phyloP scores from a whole-genome alignment of 441 rosid species.

The Syzygium malaccense region DNA sequence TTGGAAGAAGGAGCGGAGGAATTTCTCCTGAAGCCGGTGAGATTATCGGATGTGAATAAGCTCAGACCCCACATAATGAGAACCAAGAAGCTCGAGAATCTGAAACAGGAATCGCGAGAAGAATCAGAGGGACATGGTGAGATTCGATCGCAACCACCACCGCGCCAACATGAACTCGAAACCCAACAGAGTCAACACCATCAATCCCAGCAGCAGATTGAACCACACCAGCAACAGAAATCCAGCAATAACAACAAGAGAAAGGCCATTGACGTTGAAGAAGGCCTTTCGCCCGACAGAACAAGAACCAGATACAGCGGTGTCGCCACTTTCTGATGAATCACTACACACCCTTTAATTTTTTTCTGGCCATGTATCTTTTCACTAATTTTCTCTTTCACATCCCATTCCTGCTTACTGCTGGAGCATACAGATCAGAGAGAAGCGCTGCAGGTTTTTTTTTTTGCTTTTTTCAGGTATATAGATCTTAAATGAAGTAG shows the following conservation, averaged over 20 bases:
- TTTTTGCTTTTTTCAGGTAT: neutral
- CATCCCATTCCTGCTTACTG: neutral
- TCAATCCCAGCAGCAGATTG: conserved; percentile 5
- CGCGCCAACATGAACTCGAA: neutral
- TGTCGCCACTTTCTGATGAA: conserved; percentile 38
- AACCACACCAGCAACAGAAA: conserved; percentile 1
- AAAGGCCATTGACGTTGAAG: conserved; percentile 57
- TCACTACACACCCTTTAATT: neutral
- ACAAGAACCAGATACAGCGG: conserved; percentile 50
- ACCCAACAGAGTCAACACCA: neutral
- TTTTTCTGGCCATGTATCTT: neutral
- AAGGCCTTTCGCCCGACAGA: conserved; percentile 51
- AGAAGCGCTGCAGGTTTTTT: neutral
- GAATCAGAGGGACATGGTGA: conserved; percentile 14
- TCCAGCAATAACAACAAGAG: conserved; percentile 41
- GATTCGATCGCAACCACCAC: neutral
- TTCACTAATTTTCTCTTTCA: neutral
- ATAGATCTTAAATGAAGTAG: neutral
- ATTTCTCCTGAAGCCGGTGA: conserved; percentile 56
- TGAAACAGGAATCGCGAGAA: conserved; percentile 14
- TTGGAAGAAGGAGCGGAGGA: conserved; percentile 71
- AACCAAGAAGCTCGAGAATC: conserved; percentile 32
- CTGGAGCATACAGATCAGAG: neutral
- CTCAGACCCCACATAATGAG: conserved; percentile 48
- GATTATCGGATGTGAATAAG: conserved; percentile 40